Conservation (phyloP, 148 eudicot genomes). For the Dysphania ambrosioides region DNA sequence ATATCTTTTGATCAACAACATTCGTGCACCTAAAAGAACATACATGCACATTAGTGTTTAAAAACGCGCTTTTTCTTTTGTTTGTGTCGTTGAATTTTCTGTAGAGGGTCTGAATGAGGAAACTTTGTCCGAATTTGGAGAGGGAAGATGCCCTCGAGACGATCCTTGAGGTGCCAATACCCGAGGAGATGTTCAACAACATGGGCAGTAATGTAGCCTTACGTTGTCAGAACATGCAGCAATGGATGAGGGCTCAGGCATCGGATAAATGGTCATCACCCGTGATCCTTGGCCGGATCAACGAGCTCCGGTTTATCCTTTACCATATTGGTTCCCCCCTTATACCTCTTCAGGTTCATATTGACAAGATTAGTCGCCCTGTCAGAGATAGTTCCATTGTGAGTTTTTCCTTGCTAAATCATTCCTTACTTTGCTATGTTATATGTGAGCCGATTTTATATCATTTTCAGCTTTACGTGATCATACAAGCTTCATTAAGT, state of each 20-base stretch:
- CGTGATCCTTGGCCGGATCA: constrained; percentile 56
- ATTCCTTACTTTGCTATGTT: background rate
- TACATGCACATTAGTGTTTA: background rate
- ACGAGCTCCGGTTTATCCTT: constrained; percentile 85
- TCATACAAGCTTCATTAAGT: too few species aligned
- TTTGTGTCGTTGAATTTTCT: background rate
- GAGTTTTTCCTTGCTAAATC: constrained; percentile 22
- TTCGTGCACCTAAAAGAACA: too few species aligned
- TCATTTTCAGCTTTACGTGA: background rate
- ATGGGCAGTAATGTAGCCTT: constrained; percentile 61
- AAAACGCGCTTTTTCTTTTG: background rate
- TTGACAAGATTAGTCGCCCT: constrained; percentile 57
- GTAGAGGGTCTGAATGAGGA: constrained; percentile 49
- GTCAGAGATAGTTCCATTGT: constrained; percentile 73
- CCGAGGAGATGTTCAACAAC: constrained; percentile 81
- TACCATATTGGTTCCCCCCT: constrained; percentile 76
- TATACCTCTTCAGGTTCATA: constrained; percentile 81
- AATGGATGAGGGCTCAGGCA: constrained; percentile 95
- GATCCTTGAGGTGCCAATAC: constrained; percentile 87
- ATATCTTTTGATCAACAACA: too few species aligned
- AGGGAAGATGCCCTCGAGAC: constrained; percentile 84
- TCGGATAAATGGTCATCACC: constrained; percentile 82
- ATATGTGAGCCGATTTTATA: background rate
- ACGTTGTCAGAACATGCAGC: constrained; percentile 78
- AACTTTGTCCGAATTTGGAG: constrained; percentile 82